These are phyloP conservation scores for Hypseocharis bilobata DNA, from an alignment of 441 rosid genomes.

Conservation along the genomic window DNA sequence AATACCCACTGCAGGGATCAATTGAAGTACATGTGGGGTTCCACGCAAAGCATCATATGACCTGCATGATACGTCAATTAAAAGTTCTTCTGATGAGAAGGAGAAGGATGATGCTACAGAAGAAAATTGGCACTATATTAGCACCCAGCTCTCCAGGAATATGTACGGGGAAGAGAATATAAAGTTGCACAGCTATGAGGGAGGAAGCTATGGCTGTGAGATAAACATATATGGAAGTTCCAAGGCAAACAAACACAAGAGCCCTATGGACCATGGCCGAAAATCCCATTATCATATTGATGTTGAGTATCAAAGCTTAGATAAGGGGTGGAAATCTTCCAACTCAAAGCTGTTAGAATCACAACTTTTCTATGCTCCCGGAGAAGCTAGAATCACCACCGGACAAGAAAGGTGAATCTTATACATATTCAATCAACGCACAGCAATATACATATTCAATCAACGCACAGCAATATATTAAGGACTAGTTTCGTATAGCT, in stretches of 20 bases:
- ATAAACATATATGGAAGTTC: not conserved
- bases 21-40: slow-evolving; percentile 30
- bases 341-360: too few relatives aligned
- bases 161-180: not conserved
- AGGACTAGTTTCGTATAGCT: too few relatives aligned
- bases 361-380: too few relatives aligned
- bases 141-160: not conserved
- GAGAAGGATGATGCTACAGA: not conserved
- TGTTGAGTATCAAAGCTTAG: too few relatives aligned
- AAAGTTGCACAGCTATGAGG: not conserved
- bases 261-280: not conserved
- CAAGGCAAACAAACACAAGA: not conserved
- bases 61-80: slow-evolving; percentile 32
- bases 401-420: too few relatives aligned
- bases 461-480: too few relatives aligned
- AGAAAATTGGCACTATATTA: slow-evolving; percentile 5
- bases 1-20: slow-evolving; percentile 52
- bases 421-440: too few relatives aligned
- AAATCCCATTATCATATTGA: too few relatives aligned
- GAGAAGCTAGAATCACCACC: too few relatives aligned
- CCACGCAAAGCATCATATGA: slow-evolving; percentile 37
- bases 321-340: too few relatives aligned
- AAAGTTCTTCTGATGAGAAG: not conserved
- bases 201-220: not conserved
- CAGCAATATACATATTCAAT: too few relatives aligned